Percentiles rank a stretch among this genome's conserved stretches.
phyloP scores from a whole-genome alignment of 1,284 basidiomycete species.

The Rhizoctonia solani region DNA sequence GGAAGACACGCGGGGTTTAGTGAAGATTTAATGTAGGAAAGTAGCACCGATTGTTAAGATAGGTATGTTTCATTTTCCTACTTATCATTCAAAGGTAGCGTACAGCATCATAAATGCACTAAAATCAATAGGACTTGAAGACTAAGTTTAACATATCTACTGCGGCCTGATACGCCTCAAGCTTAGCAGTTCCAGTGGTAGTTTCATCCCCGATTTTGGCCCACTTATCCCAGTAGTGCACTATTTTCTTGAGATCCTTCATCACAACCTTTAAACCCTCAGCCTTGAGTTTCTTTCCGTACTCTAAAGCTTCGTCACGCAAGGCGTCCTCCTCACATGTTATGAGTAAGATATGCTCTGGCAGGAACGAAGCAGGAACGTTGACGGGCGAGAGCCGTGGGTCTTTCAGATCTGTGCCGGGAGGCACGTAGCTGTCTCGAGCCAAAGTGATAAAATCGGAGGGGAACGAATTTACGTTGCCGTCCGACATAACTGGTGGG shows the following conservation, averaged over 20 bases:
- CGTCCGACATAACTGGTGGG: not conserved
- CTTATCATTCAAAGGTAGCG: too few relatives aligned
- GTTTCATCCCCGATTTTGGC: conserved; percentile 6
- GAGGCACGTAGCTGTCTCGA: not conserved
- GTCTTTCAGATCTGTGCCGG: not conserved
- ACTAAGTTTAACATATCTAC: conserved; percentile 4
- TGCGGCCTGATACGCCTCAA: not conserved
- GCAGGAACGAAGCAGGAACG: not conserved
- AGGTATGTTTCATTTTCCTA: too few relatives aligned
- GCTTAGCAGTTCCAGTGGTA: not conserved
- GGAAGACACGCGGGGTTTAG: too few relatives aligned
- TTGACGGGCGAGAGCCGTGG: conserved; percentile 8
- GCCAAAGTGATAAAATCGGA: not conserved
- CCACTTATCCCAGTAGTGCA: conserved; percentile 11
- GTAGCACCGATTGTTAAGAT: too few relatives aligned
- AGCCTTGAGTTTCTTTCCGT: not conserved
- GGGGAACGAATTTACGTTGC: not conserved
- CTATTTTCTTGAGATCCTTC: not conserved
- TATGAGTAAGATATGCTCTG: conserved; percentile 2
- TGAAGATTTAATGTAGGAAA: too few relatives aligned
- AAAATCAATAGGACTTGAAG: too few relatives aligned
- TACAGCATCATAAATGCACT: too few relatives aligned
- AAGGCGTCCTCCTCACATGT: conserved; percentile 4
- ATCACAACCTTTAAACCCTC: conserved; percentile 11
- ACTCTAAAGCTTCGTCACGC: not conserved